Percentiles rank a stretch among this genome's conserved stretches.
Evolutionary conservation across 2,329 filamentous ascomycete species (phyloP).

Genomic region (Phoma sp.): DNA sequence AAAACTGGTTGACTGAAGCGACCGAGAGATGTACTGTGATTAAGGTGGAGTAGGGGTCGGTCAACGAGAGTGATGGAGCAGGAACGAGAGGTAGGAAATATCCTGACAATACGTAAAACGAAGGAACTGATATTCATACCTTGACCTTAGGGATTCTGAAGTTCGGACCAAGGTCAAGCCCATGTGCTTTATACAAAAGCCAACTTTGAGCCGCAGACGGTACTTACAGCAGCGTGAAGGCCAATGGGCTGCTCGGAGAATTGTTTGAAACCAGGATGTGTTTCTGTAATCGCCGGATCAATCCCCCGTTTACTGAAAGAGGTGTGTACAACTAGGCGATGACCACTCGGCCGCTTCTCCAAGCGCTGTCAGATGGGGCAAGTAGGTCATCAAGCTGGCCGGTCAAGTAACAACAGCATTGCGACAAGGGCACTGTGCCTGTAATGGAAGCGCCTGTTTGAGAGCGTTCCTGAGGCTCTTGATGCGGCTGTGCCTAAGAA

Average conservation of each 20-base stretch:
- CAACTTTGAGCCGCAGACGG: constrained; percentile 30
- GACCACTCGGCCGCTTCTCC: constrained; percentile 38
- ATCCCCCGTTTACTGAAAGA: constrained; percentile 36
- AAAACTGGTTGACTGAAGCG: constrained; percentile 29
- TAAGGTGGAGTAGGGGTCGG: constrained; percentile 32
- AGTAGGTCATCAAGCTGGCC: constrained; percentile 35
- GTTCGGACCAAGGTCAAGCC: constrained; percentile 24
- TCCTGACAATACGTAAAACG: constrained; percentile 44
- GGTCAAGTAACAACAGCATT: constrained; percentile 41
- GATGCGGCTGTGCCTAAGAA: constrained; percentile 49
- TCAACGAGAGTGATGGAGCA: constrained; percentile 42
- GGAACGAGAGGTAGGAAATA: constrained; percentile 44
- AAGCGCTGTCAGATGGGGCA: constrained; percentile 43
- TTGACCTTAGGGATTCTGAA: constrained; percentile 37
- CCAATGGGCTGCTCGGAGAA: constrained; percentile 45
- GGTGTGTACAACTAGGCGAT: constrained; percentile 41
- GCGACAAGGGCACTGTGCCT: constrained; percentile 32
- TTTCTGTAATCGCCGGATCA: constrained; percentile 51
- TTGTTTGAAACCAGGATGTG: constrained; percentile 49
- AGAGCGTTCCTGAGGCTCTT: constrained; percentile 32
- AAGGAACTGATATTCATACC: constrained; percentile 42
- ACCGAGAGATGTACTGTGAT: constrained; percentile 43
- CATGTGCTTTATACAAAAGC: constrained; percentile 42
- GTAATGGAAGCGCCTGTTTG: constrained; percentile 49
- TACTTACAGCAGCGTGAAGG: constrained; percentile 36